Evolutionary conservation across 1,284 basidiomycete genomes (phyloP), one percentile per base, ranked within the genome.

Genomic region (Jaminaea rosea): DNA sequence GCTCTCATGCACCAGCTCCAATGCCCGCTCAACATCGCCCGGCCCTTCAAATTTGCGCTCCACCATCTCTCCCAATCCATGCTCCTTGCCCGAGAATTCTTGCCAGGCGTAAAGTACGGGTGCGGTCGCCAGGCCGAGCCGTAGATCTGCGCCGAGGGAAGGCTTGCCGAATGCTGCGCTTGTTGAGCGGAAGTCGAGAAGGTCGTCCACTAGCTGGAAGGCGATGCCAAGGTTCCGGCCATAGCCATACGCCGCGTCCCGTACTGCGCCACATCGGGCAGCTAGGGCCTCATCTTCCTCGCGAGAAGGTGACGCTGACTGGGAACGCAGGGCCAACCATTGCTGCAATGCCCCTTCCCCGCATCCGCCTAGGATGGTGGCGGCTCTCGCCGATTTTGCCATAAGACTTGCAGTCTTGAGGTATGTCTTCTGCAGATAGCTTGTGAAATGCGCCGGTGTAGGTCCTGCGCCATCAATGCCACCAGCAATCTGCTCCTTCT

Each of bases 31-130:
- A 26, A 92, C 85, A 69, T 98, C 93, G 8, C 90, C 93, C 26
- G 82, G 79, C 15, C 81, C 77, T 37, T 81, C 78, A 73, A 97
- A 94, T 76, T 88, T 86, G 50, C 94, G 83, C 46, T 80, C 78
- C 51, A 98, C 91, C 57, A 97, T 77, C 1, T 86, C 84, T 31
- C 63, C 58, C n/a, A 71, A 55, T 58, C 84, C 83, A 5, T 87
- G 83, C 23, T 56, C 52, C 24, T n/a, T n/a, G 19, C 39, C 39
- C 6, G 64, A 61, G 72, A 87, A 80, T 72, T 94, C 85, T 75
- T 94, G 88, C 79, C 88, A 90, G 13, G 94, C 93, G 69, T 87
- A 97, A n/a, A 99, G 77, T 1, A 86, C 86, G 0, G 93, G 93
- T 0, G 87, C 93, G 0, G 91, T 94, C 1, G 90, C 87, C 21